These are phyloP conservation scores for Fraxinus sp. DNA, from an alignment of 305 asterid genomes.

Conservation along the genomic window DNA sequence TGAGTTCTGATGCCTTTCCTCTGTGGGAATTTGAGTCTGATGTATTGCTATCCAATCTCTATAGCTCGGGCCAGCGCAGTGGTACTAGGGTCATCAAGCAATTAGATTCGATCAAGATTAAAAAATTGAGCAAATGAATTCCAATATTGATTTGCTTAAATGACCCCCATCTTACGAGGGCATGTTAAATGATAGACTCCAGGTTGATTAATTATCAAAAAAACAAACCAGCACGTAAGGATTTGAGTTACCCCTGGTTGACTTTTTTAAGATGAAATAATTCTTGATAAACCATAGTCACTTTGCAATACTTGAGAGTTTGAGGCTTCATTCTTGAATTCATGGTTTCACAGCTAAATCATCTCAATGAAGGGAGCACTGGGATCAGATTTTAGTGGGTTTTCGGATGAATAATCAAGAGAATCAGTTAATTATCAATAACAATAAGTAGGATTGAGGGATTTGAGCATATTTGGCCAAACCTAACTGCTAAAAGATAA, in stretches of 20 bases:
- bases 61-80: constrained; percentile 28
- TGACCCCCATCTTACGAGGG: no score
- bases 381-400: no score
- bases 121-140: no score
- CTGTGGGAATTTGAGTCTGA: constrained; percentile 75
- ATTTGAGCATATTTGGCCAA: background rate
- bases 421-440: background rate
- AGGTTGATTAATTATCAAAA: no score
- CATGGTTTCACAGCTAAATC: background rate
- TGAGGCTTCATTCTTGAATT: background rate
- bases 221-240: no score
- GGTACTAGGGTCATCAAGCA: background rate
- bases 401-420: background rate
- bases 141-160: no score
- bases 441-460: background rate
- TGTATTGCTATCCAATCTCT: constrained; percentile 37
- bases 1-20: constrained; percentile 72
- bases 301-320: background rate
- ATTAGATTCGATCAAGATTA: no score
- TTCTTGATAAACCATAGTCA: no score
- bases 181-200: no score
- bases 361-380: background rate
- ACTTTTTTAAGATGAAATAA: no score
- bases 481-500: background rate
- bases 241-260: no score